Evolutionary conservation across 306 rosid species (phyloP).

Genomic region (Cucumis hystrix): DNA sequence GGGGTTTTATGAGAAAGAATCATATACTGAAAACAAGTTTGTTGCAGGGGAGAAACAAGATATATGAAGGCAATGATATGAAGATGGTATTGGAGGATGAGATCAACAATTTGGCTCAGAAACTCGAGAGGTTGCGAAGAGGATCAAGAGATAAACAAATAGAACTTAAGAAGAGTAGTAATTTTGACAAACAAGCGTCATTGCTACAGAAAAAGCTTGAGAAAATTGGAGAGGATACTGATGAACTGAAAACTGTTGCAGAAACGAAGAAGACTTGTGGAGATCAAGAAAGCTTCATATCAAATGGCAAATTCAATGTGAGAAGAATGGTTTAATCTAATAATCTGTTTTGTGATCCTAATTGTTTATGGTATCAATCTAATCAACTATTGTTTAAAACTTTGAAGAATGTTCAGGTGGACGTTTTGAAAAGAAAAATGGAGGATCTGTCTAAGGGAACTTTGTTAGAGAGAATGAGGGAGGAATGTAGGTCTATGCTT

Average conservation of each 20-base stretch:
- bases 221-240: constrained; percentile 42
- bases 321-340: constrained; percentile 16
- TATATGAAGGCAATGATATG: constrained; percentile 38
- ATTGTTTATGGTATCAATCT: background rate
- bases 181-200: constrained; percentile 52
- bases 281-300: constrained; percentile 24
- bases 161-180: constrained; percentile 18
- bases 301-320: constrained; percentile 57
- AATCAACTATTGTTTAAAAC: background rate
- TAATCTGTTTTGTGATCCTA: background rate
- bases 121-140: constrained; percentile 51
- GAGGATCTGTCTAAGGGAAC: constrained; percentile 75
- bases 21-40: background rate
- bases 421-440: constrained; percentile 77
- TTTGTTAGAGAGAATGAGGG: constrained; percentile 70
- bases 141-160: constrained; percentile 28
- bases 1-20: background rate
- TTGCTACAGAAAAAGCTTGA: constrained; percentile 40
- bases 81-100: constrained; percentile 43
- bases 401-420: constrained; percentile 38
- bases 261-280: constrained; percentile 29
- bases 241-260: constrained; percentile 27
- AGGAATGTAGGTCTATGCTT: constrained; percentile 70
- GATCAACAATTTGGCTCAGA: constrained; percentile 45
- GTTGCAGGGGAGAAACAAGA: constrained; percentile 55